These are phyloP conservation scores for Backusella psychrophila DNA, from an alignment of 192 early-diverging fungal species.

Conservation along the genomic window DNA sequence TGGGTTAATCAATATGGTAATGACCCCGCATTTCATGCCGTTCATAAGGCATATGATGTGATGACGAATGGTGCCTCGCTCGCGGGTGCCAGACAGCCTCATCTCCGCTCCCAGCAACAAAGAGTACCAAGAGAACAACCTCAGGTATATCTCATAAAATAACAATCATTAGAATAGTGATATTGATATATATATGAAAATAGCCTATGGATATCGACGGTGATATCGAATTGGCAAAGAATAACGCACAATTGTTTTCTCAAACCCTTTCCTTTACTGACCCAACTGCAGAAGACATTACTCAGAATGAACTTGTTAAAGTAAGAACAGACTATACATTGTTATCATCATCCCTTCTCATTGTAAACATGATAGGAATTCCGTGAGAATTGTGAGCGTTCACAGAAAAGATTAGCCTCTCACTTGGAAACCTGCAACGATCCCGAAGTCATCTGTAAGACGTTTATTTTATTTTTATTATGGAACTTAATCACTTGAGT, in stretches of 20 bases:
- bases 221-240: constrained; percentile 53
- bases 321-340: constrained; percentile 21
- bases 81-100: background rate
- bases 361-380: constrained; percentile 43
- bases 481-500: background rate
- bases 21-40: constrained; percentile 17
- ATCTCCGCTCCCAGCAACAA: background rate
- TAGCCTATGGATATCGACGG: constrained; percentile 35
- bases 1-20: constrained; percentile 25
- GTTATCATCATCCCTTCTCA: background rate
- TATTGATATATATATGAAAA: background rate
- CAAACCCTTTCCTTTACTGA: constrained; percentile 59
- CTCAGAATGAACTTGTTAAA: constrained; percentile 53
- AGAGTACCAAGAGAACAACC: background rate
- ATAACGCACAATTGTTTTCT: constrained; percentile 49
- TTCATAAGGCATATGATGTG: constrained; percentile 21
- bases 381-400: constrained; percentile 43
- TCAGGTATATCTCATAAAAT: background rate
- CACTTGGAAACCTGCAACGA: constrained; percentile 37
- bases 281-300: constrained; percentile 51
- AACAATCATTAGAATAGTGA: no score
- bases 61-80: constrained; percentile 12
- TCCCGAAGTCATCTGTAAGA: constrained; percentile 42
- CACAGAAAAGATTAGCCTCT: constrained; percentile 41
- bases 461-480: background rate